phyloP scores from a whole-genome alignment of 1,284 basidiomycete species.

The Pseudozyma sp. region DNA sequence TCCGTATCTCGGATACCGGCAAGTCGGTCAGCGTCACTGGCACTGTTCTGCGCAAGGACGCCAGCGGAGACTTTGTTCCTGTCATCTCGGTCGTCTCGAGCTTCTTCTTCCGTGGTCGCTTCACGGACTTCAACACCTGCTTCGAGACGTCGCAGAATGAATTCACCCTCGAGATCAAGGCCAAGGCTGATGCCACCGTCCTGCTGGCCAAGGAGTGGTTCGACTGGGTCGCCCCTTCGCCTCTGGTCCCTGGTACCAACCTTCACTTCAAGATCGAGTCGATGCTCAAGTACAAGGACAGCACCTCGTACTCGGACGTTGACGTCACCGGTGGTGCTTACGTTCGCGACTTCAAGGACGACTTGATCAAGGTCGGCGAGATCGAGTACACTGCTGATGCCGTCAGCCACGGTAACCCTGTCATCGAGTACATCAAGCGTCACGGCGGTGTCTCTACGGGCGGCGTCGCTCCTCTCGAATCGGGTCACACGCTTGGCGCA shows the following conservation, averaged over 20 bases:
- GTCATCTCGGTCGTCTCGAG: conserved; percentile 94
- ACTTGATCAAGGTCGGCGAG: conserved; percentile 59
- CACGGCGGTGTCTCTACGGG: conserved; percentile 82
- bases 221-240: conserved; percentile 85
- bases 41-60: conserved; percentile 53
- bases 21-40: conserved; percentile 72
- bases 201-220: conserved; percentile 98
- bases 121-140: conserved; percentile 92
- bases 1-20: conserved; percentile 89
- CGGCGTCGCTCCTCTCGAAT: conserved; percentile 80
- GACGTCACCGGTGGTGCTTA: conserved; percentile 77
- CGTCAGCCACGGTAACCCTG: conserved; percentile 79
- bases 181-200: conserved; percentile 86
- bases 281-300: conserved; percentile 90
- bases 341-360: conserved; percentile 62
- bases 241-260: conserved; percentile 79
- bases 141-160: conserved; percentile 88
- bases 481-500: conserved; percentile 66
- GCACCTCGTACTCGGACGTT: conserved; percentile 83
- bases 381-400: conserved; percentile 60
- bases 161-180: conserved; percentile 82
- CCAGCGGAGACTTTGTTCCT: conserved; percentile 80
- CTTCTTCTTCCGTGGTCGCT: conserved; percentile 96
- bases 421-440: conserved; percentile 90
- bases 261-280: conserved; percentile 91